Evolutionary conservation across 345 rosid genomes (phyloP), one percentile per base, ranked within the genome.

Genomic region (Citrus sinensis): DNA sequence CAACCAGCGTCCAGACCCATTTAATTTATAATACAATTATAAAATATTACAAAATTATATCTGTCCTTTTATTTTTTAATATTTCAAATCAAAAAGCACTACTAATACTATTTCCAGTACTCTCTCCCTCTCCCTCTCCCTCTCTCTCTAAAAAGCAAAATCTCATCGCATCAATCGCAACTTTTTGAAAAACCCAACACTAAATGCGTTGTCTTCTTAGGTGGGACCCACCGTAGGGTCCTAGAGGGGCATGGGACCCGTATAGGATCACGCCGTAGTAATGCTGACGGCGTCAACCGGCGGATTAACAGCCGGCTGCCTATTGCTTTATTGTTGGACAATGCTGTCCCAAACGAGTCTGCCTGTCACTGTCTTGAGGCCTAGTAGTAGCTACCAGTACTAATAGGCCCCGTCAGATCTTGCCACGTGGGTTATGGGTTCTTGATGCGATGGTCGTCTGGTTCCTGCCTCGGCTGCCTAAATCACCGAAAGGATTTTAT

Each of bases 121-220:
- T 10, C 14, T 40, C 49, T 40, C 14, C 2, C 49, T 42, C 16
- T 42, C 46, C 1, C 37, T 34, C 9, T 9, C 42, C 0, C 42
- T 40, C 32, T 30, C 30, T 30, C 30, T 30, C 34, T 32, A 32
- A 10, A 46, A 46, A 3, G 0, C 51, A 11, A 4, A 13, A 11
- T 46, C 51, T 11, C 17, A 35, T 74, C 80, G 83, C 86, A 79
- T 75, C 86, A 77, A 71, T 71, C 83, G 71, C 77, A 79, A 77
- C 71, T 63, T 71, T 76, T 64, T 13, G 66, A 71, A 51, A 51
- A 39, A 46, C 66, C 54, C 37, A 3, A 61, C 65, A 61, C 72
- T 25, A 62, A 64, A 61, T 62, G 56, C 32, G 1, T 25, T 20
- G 37, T 22, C 37, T 2, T 7, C 32, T 8, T 40, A 10, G 6